A percentile compares a stretch with the other conserved stretches of the same genome.
phyloP scores from a whole-genome alignment of 2,329 filamentous ascomycete genomes.

The Pseudogymnoascus verrucosus region DNA sequence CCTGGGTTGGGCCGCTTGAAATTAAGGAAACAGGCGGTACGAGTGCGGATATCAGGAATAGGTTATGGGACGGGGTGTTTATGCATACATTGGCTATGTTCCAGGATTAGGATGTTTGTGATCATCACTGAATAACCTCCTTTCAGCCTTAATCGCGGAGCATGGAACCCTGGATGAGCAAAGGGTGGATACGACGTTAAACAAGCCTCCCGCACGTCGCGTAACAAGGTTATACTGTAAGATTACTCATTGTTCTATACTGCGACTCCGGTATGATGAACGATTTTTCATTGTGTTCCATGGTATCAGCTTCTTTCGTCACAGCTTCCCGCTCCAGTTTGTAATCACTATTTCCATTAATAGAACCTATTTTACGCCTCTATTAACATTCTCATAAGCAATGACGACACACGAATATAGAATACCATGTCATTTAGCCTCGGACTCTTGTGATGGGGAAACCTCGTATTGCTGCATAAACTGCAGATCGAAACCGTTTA shows the following conservation, averaged over 20 bases:
- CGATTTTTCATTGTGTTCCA: background rate
- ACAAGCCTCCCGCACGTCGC: background rate
- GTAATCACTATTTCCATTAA: background rate
- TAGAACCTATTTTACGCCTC: background rate
- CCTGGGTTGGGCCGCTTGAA: background rate
- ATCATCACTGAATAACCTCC: background rate
- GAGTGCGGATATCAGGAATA: background rate
- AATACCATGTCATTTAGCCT: background rate
- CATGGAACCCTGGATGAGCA: background rate
- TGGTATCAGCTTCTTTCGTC: background rate
- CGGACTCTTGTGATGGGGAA: background rate
- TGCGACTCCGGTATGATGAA: background rate
- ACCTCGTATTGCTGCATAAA: background rate
- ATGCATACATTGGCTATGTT: background rate
- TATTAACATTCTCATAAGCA: background rate
- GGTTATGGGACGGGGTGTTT: background rate
- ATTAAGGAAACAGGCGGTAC: background rate
- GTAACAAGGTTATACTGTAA: background rate
- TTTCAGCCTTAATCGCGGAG: background rate
- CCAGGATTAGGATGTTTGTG: background rate
- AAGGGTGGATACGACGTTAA: background rate
- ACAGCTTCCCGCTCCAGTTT: background rate
- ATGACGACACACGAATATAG: background rate
- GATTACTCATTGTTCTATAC: background rate
- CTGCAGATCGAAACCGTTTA: background rate